Base-by-base conservation (phyloP, 177 flowering plant species). In the Telopea speciosissima region DNA sequence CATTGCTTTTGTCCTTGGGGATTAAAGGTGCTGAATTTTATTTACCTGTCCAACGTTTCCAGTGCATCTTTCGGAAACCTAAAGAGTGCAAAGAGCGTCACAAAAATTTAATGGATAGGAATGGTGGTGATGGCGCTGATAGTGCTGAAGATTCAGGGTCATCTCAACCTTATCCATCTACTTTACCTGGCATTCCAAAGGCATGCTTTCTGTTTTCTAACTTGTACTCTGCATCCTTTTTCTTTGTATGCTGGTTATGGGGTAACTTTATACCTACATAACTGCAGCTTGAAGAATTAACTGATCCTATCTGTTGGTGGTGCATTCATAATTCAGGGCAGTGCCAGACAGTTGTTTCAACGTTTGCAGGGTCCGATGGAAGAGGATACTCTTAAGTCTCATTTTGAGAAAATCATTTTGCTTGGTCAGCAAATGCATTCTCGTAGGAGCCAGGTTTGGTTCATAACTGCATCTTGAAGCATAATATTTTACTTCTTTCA, bases 141-240 rank as follows among this genome's bases (percentile, higher is more conserved):
- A 93, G 97, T 87, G 98, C 94, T 63, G 99, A 93, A 71, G 97
- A 93, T 83, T 93, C 98, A 52, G 96, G 98, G 58, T 88, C 98
- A 76, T 96, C 98, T 70, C 97, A 90, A 75, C 86, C 97, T 68
- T 93, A 93, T 74, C 90, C 92, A 28, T 90, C 96, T 68, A 90
- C 95, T 61, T 80, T 93, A 76, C 97, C 97, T 75, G 99, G 98
- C 73, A 91, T 96, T 70, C 98, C 98, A 24, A 90, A 96, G 93
- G 99, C 83, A 78, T 66, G 61, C n/a, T 69, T 45, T 45, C 61
- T 62, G 45, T 63, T 26, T 68, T 68, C 44, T 21, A 62, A 49
- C 54, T 49, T 49, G 54, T 49, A 0, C 62, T 63, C 56, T 3
- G 61, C 31, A 12, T 49, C 54, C 52, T 22, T 71, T 62, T 62